Evolutionary conservation across 2,329 filamentous ascomycete species (phyloP), one percentile per base, ranked within the genome.

Genomic region (Atkinsonella hypoxylon): DNA sequence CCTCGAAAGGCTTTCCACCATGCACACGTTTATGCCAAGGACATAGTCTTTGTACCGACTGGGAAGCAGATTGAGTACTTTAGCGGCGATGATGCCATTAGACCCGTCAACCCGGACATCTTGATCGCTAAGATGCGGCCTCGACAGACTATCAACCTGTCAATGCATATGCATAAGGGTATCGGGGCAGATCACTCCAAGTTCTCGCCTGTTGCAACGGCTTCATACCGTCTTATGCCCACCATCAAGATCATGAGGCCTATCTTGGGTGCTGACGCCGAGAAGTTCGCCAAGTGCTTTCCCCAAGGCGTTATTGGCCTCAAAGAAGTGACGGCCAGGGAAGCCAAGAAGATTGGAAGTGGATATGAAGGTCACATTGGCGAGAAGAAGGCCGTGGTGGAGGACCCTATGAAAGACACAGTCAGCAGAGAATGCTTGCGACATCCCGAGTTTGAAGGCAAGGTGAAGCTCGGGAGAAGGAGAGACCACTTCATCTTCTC

Each of bases 401-500:
- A 74, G 55, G 83, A 97, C 66, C 74, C 91, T 1, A 94, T 96
- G 82, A 87, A 86, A 62, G 94, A 98, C 66, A 97, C 91, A 0
- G 91, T 98, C 54, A 94, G 87, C 68, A 81, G 93, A 58, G 94
- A 98, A 71, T 93, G 86, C 62, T 70, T 98, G 63, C 82, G 93
- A 47, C 91, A 98, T 65, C 77, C 83, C 26, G 93, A 97, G 70
- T 97, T 98, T 71, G 81, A 93, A 69, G 87, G 83, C 64, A 98
- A 96, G 74, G 93, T 98, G 56, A 90, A 89, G 74, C 79, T 98
- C 32, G 93, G 93, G 42, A 78, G 94, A 50, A 75, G 89, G 60
- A 77, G 89, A 57, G 93, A 98, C 67, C 94, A 98, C 71, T 98
- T 98, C 68, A 97, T 98, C 68, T 98, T 93, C 75, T 85, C 82